These are phyloP conservation scores for Eucalyptus microcorys DNA, from an alignment of 345 rosid species.

Conservation along the genomic window DNA sequence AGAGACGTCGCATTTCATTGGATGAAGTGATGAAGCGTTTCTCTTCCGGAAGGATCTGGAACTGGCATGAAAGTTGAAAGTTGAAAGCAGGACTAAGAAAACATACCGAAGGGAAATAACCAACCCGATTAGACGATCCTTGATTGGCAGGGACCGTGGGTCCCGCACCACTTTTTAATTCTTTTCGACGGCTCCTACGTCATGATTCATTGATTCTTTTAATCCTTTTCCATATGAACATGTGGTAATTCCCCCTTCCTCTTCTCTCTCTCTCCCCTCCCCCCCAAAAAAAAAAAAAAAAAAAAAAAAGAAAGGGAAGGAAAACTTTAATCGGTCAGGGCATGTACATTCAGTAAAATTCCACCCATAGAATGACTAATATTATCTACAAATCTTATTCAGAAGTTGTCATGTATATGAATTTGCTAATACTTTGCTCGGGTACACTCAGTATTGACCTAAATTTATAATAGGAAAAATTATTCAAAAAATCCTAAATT, in stretches of 20 bases:
- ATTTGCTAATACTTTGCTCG: background rate
- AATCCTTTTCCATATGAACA: background rate
- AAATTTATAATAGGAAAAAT: background rate
- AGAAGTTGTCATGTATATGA: background rate
- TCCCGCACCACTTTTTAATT: background rate
- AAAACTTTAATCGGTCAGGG: background rate
- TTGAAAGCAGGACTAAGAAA: background rate
- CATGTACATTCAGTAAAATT: background rate
- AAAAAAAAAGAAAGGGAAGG: too few relatives aligned
- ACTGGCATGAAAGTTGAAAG: background rate
- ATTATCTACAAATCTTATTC: background rate
- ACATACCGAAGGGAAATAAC: background rate
- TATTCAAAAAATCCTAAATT: too few relatives aligned
- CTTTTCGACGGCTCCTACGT: background rate
- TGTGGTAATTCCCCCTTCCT: background rate
- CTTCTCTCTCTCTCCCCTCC: accelerated
- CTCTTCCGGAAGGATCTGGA: background rate
- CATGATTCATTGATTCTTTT: background rate
- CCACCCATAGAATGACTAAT: background rate
- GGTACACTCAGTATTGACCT: background rate
- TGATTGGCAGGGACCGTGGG: background rate
- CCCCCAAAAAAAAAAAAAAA: accelerated
- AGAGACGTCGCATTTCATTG: background rate
- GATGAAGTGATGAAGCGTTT: background rate
- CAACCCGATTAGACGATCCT: background rate